Conservation (phyloP, 257 asterid species). For the Lycium barbarum region DNA sequence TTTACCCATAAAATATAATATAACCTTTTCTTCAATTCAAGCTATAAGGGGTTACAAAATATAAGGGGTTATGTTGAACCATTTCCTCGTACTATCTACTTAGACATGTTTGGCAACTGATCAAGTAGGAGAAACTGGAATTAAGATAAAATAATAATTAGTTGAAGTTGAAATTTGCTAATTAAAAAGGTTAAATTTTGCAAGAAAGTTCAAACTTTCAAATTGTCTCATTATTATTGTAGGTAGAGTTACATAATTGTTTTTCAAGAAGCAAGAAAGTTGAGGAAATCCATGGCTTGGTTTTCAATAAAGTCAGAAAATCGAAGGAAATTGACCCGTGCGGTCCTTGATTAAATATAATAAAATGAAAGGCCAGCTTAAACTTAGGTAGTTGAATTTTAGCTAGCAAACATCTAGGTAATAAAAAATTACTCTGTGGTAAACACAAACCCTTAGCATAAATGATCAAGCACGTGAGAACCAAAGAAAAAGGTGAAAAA, state of each 20-base stretch:
- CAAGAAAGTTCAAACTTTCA: conserved; percentile 40
- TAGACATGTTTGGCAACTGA: conserved; percentile 57
- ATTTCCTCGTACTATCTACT: conserved; percentile 31
- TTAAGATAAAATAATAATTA: not conserved
- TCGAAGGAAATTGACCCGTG: conserved; percentile 71
- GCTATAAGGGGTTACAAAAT: no score
- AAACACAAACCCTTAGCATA: conserved; percentile 22
- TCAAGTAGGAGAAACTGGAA: conserved; percentile 45
- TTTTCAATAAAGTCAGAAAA: conserved; percentile 50
- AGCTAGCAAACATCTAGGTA: not conserved
- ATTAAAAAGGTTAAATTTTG: conserved; percentile 20
- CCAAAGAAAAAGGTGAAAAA: not conserved
- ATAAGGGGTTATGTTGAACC: no score
- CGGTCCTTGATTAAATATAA: conserved; percentile 34
- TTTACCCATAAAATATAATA: no score
- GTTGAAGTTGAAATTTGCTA: conserved; percentile 18
- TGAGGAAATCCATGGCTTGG: conserved; percentile 78
- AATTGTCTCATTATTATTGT: conserved; percentile 35
- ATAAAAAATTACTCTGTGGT: conserved; percentile 14
- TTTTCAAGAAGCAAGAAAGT: conserved; percentile 57
- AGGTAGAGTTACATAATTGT: conserved; percentile 44
- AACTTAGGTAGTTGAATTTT: conserved; percentile 27
- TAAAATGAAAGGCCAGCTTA: not conserved
- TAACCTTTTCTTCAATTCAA: no score
- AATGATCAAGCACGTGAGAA: conserved; percentile 23